Base-by-base conservation (phyloP, 2,329 filamentous ascomycete species). In the Cyphellophora attinorum region DNA sequence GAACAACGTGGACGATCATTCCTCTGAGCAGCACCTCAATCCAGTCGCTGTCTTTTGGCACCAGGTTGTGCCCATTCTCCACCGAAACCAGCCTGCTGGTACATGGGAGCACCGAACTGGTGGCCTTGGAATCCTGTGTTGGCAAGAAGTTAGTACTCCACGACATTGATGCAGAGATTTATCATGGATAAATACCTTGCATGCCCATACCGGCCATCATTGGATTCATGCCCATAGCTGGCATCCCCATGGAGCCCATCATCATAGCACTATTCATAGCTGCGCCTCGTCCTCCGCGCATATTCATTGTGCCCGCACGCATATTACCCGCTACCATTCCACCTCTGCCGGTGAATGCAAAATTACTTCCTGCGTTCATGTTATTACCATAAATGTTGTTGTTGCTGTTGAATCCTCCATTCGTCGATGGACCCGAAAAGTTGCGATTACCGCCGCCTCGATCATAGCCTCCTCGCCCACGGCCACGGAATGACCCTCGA, bases 1-100 rank as follows among this genome's bases (percentile, higher is more conserved):
- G n/a, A n/a, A n/a, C n/a, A n/a, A n/a, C n/a, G n/a, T n/a, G 13
- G 13, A 5, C 14, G 2, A 40, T 52, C 61, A 74, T 48, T 88
- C 84, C 41, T 82, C n/a, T n/a, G n/a, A n/a, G n/a, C n/a, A n/a
- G n/a, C n/a, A n/a, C n/a, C n/a, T n/a, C n/a, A n/a, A n/a, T n/a
- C n/a, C n/a, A n/a, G 81, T 43, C 84, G 73, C 46, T 81, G 79
- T 46, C 84, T 70, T 63, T 91, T 91, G 3, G 79, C 77, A 18
- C 82, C 82, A 48, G 89, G 84, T 5, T 84, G 84, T 51, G 89
- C 89, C 67, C 82, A 83, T 38, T 76, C 68, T 28, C 63, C 62
- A 19, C 59, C 58, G 27, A 54, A 60, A 29, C 57, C 56, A 33
- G 62, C 62, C 36, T 66, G 65, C 31, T 67, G 65, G 56, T 85